Evolutionary conservation across 2,329 filamentous ascomycete genomes (phyloP).

Genomic region (Cyphellophora attinorum): DNA sequence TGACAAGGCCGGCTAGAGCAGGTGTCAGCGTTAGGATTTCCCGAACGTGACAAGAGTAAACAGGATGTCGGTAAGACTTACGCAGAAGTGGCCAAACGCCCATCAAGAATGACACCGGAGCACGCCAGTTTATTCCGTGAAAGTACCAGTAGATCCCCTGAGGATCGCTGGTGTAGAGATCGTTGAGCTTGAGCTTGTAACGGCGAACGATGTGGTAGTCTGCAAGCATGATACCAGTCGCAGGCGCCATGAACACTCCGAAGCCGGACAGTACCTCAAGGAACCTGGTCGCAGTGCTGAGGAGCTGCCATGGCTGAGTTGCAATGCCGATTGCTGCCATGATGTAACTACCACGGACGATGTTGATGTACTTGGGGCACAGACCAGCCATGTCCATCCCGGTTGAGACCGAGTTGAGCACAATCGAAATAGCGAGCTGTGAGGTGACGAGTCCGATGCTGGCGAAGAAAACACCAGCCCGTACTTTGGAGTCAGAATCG

Average conservation of each 20-base stretch:
- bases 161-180: slow-evolving; percentile 27
- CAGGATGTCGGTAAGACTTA: no score
- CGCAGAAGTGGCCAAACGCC: slow-evolving; percentile 13
- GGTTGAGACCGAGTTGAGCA: slow-evolving; percentile 39
- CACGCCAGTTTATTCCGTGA: slow-evolving; percentile 34
- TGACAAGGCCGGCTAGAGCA: slow-evolving; percentile 16
- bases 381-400: slow-evolving; percentile 49
- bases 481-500: slow-evolving; percentile 14
- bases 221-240: slow-evolving; percentile 35
- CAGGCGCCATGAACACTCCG: slow-evolving; percentile 38
- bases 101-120: slow-evolving; percentile 23
- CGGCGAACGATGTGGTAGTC: slow-evolving; percentile 37
- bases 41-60: no score
- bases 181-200: slow-evolving; percentile 30
- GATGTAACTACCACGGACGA: slow-evolving; percentile 44
- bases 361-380: slow-evolving; percentile 46
- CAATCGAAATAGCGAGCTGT: slow-evolving; percentile 34
- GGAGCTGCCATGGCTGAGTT: slow-evolving; percentile 30
- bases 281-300: slow-evolving; percentile 26
- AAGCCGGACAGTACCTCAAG: slow-evolving; percentile 30
- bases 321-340: slow-evolving; percentile 35
- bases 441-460: slow-evolving; percentile 26
- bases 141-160: slow-evolving; percentile 30
- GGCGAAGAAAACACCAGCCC: slow-evolving; percentile 30
- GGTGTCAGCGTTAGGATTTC: not conserved